Percentiles rank a stretch among this genome's conserved stretches.
These are phyloP conservation scores for Aureobasidium mangrovei DNA, from an alignment of 2,329 filamentous ascomycete species.

Conservation along the genomic window DNA sequence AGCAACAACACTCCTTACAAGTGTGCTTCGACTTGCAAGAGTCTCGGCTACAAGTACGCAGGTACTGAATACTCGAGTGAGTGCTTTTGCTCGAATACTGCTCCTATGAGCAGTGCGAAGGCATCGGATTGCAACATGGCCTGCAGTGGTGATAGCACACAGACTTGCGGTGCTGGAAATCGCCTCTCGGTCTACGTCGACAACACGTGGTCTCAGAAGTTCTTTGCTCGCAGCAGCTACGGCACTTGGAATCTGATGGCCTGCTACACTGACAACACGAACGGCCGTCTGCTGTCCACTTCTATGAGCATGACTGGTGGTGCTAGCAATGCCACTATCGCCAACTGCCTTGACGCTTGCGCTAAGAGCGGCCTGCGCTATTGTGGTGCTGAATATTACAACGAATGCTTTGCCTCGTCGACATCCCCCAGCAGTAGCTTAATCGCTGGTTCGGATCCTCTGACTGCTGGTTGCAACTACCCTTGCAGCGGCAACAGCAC, in stretches of 20 bases:
- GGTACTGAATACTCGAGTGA: constrained; percentile 32
- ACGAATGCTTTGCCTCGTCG: constrained; percentile 21
- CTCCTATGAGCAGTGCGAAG: constrained; percentile 16
- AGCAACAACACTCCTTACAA: constrained; percentile 19
- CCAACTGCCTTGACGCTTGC: constrained; percentile 24
- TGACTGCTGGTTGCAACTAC: constrained; percentile 22
- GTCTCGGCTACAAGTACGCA: constrained; percentile 28
- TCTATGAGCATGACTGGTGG: constrained; percentile 19
- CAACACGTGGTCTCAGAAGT: constrained; percentile 20
- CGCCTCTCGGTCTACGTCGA: constrained; percentile 21
- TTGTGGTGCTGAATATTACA: constrained; percentile 24
- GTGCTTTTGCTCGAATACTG: constrained; percentile 27
- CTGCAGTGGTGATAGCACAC: constrained; percentile 23
- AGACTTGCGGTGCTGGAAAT: constrained; percentile 24
- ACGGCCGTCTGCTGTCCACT: constrained; percentile 18
- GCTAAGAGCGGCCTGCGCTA: constrained; percentile 18
- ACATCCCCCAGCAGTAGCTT: constrained; percentile 14
- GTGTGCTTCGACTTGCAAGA: constrained; percentile 22
- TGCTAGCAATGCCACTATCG: constrained; percentile 20
- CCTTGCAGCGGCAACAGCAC: constrained; percentile 24
- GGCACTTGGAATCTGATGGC: constrained; percentile 20
- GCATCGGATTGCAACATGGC: constrained; percentile 22
- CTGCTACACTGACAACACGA: constrained; percentile 22
- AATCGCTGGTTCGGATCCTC: constrained; percentile 18
- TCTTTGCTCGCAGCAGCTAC: constrained; percentile 20